These are phyloP conservation scores for Phoenix roebelenii DNA, from an alignment of 176 grass and related monocot species.

Conservation along the genomic window DNA sequence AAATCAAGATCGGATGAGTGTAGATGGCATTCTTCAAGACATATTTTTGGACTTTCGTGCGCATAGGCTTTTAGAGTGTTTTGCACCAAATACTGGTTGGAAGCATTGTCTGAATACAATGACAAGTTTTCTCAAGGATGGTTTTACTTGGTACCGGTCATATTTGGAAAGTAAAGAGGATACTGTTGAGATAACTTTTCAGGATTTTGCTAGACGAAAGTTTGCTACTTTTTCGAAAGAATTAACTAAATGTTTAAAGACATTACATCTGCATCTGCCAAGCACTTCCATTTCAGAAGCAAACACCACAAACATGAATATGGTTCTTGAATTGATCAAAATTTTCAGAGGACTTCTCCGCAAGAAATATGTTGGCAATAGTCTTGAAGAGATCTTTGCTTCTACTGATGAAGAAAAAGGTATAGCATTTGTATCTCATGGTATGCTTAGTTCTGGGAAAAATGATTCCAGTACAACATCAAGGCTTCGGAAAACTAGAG, in stretches of 20 bases:
- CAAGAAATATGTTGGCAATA: conserved; percentile 7
- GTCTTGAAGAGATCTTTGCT: conserved; percentile 37
- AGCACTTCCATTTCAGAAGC: conserved; percentile 33
- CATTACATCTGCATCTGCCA: conserved; percentile 44
- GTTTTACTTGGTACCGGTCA: conserved; percentile 27
- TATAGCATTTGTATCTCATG: background rate
- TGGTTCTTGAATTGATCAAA: conserved; percentile 37
- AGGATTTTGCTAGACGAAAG: conserved; percentile 25
- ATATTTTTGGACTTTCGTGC: conserved; percentile 60
- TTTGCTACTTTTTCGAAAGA: conserved; percentile 29
- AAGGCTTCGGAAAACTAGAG: conserved; percentile 27
- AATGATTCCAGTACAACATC: conserved; percentile 18
- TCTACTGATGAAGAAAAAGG: background rate
- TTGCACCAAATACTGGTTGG: conserved; percentile 56
- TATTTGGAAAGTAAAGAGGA: conserved; percentile 11
- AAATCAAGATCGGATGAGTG: conserved; percentile 37
- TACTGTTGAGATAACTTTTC: conserved; percentile 26
- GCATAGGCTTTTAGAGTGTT: conserved; percentile 35
- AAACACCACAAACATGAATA: conserved; percentile 34
- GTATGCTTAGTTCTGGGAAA: background rate
- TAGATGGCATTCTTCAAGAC: conserved; percentile 34
- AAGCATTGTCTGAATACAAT: conserved; percentile 35
- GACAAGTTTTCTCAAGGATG: conserved; percentile 32
- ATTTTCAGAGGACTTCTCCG: conserved; percentile 29
- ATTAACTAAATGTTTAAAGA: conserved; percentile 39